Evolutionary conservation across 805 yeast species (phyloP).

Genomic region (Myxozyma nipponensis): DNA sequence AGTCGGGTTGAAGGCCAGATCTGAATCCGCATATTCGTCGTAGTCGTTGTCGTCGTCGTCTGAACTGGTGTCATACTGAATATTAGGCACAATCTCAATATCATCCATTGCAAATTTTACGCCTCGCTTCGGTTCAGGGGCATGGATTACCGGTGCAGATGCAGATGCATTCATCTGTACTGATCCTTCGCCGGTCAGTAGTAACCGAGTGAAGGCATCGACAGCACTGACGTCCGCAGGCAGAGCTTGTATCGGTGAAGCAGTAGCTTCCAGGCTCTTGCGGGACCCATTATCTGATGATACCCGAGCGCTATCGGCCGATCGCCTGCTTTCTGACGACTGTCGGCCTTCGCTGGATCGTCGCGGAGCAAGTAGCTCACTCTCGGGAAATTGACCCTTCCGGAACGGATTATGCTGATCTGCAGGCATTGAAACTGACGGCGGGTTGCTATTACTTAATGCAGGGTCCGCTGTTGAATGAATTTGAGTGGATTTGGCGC

Average conservation of each 20-base stretch:
- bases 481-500: too few relatives aligned
- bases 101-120: conserved; percentile 1
- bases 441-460: too few relatives aligned
- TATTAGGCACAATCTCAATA: not conserved
- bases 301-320: not conserved
- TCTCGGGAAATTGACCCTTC: not conserved
- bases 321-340: not conserved
- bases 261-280: not conserved
- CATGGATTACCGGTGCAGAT: not conserved
- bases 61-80: not conserved
- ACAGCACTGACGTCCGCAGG: conserved; percentile 16
- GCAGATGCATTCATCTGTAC: not conserved
- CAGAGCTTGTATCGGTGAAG: too few relatives aligned
- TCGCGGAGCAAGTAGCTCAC: not conserved
- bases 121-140: not conserved
- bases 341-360: not conserved
- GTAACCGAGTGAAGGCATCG: conserved; percentile 25
- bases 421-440: too few relatives aligned
- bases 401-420: conserved; percentile 4
- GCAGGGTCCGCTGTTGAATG: too few relatives aligned
- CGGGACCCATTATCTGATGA: not conserved
- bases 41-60: not conserved
- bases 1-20: too few relatives aligned
- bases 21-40: not conserved
- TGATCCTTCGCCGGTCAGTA: conserved; percentile 13